Percentiles rank a stretch among this genome's conserved stretches.
phyloP scores from a whole-genome alignment of 2,329 filamentous ascomycete genomes.

The Monilinia fructigena region DNA sequence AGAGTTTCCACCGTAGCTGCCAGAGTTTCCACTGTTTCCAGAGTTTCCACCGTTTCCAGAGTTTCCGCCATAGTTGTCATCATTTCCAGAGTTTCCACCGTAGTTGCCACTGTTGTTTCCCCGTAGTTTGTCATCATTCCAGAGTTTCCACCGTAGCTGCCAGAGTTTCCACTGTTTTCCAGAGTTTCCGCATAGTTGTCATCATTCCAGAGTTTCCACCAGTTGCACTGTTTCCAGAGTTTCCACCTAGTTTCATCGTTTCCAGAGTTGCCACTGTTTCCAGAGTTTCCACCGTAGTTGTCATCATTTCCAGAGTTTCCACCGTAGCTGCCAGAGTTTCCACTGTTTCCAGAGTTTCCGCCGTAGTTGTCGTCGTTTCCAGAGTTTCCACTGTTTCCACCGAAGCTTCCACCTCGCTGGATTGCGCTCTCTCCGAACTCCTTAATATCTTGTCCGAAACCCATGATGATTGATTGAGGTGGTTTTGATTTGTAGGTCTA shows the following conservation, averaged over 20 bases:
- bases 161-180: constrained; percentile 38
- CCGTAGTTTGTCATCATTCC: constrained; percentile 40
- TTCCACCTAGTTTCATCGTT: constrained; percentile 41
- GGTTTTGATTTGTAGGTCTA: constrained; percentile 5
- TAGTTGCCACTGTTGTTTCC: constrained; percentile 34
- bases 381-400: constrained; percentile 39
- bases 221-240: constrained; percentile 38
- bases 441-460: constrained; percentile 37
- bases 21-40: constrained; percentile 24
- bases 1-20: background rate
- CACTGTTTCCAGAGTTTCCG: constrained; percentile 39
- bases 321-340: constrained; percentile 24
- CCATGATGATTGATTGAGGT: constrained; percentile 31
- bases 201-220: constrained; percentile 35
- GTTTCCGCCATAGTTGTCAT: constrained; percentile 33
- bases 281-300: constrained; percentile 35
- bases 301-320: constrained; percentile 38
- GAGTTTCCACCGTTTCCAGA: constrained; percentile 39
- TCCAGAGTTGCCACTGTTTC: constrained; percentile 31
- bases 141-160: constrained; percentile 22
- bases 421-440: constrained; percentile 38
- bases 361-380: constrained; percentile 36
- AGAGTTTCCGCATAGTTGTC: constrained; percentile 36
- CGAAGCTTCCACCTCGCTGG: constrained; percentile 38
- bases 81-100: constrained; percentile 32